phyloP scores from a whole-genome alignment of 306 rosid genomes.

The Astragalus glycyphyllos region DNA sequence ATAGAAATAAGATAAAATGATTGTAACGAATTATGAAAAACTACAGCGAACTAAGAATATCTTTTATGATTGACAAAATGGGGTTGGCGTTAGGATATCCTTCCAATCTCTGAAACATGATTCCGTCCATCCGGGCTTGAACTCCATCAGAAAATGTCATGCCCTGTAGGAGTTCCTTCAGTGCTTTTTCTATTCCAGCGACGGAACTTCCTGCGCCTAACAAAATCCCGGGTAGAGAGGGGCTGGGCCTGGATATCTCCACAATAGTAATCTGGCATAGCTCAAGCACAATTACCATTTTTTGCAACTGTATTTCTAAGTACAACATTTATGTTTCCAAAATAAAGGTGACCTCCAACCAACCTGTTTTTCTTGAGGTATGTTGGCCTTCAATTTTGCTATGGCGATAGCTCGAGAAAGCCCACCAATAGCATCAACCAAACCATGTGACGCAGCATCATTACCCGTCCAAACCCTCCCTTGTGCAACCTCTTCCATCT shows the following conservation, averaged over 20 bases:
- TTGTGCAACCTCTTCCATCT: conserved; percentile 92
- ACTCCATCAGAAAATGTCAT: conserved; percentile 71
- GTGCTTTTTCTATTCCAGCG: conserved; percentile 65
- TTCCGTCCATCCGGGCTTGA: conserved; percentile 94
- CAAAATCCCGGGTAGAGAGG: conserved; percentile 69
- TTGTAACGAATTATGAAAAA: conserved; percentile 29
- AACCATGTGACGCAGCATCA: conserved; percentile 78
- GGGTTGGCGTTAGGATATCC: conserved; percentile 66
- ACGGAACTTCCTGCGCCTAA: conserved; percentile 66
- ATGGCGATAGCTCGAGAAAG: conserved; percentile 89
- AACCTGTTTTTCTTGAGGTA: conserved; percentile 83
- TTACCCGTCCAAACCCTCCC: conserved; percentile 96
- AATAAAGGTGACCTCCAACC: conserved; percentile 14
- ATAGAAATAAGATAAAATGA: neutral
- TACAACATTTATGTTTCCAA: conserved; percentile 34
- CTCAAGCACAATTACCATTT: conserved; percentile 33
- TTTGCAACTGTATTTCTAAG: conserved; percentile 22
- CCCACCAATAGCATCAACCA: conserved; percentile 96
- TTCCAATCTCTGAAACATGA: conserved; percentile 71
- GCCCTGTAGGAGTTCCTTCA: conserved; percentile 66
- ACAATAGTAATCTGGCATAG: conserved; percentile 74
- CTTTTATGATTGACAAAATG: conserved; percentile 64
- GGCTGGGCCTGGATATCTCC: conserved; percentile 76
- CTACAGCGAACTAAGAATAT: conserved; percentile 67
- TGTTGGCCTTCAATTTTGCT: conserved; percentile 88